Percentiles rank a stretch among this genome's conserved stretches.
Conservation (phyloP, 164 flowering plant genomes). For the Liquidambar formosana region DNA sequence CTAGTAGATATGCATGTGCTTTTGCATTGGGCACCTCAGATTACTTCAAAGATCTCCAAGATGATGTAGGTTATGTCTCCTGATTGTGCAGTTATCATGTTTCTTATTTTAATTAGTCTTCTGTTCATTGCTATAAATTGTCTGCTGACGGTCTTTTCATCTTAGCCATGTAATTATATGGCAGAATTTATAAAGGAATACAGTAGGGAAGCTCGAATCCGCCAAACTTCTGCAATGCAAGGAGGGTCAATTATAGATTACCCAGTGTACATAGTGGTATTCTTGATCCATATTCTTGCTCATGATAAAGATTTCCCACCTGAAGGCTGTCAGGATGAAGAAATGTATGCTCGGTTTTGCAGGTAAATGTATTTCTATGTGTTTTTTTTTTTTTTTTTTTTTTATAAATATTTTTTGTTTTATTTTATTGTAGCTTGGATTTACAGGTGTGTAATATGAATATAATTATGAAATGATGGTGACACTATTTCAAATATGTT, state of each 20-base stretch:
- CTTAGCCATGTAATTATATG: conserved; percentile 67
- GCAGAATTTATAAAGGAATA: conserved; percentile 62
- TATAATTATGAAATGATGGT: not conserved
- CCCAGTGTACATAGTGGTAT: conserved; percentile 73
- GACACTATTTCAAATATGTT: conserved; percentile 2
- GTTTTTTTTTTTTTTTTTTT: too few species aligned
- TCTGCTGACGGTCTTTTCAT: conserved; percentile 12
- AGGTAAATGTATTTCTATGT: conserved; percentile 39
- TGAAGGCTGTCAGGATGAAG: conserved; percentile 52
- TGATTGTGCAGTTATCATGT: not conserved
- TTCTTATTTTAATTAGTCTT: conserved; percentile 6
- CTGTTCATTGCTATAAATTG: not conserved
- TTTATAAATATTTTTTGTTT: too few species aligned
- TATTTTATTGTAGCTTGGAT: not conserved
- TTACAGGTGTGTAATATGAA: not conserved
- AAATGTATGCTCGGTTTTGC: conserved; percentile 53
- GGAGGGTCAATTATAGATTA: conserved; percentile 44
- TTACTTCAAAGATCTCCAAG: conserved; percentile 47
- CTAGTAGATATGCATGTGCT: conserved; percentile 84
- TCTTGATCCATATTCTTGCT: conserved; percentile 82
- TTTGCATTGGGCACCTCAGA: conserved; percentile 70
- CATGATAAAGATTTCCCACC: conserved; percentile 66
- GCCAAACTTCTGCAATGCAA: conserved; percentile 31
- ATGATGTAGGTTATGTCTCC: conserved; percentile 43
- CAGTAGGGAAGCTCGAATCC: conserved; percentile 45